Evolutionary conservation across 805 yeast species (phyloP), one percentile per base, ranked within the genome.

Genomic region (Candida easanensis): DNA sequence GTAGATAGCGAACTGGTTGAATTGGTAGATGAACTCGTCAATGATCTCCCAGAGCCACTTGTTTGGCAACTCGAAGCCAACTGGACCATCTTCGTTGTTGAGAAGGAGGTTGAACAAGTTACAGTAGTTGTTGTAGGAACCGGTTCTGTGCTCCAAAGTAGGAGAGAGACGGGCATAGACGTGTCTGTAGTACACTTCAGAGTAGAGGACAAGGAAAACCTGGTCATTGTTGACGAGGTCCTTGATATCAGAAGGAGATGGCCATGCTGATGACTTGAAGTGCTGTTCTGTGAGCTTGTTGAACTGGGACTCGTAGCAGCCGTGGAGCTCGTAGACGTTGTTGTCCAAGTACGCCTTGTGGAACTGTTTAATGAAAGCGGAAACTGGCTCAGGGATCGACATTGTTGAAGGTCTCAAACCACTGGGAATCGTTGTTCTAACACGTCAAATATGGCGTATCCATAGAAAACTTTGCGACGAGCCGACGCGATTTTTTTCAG

Each of bases 1-100:
- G 61, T 65, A 71, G 38, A 65, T 55, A 38, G 73, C 63, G 45
- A 70, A 73, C 50, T 66, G 64, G 54, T 71, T 71, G 62, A 68
- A 73, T 58, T 73, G 78, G 52, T 74, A 73, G 55, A 73, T 72
- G 56, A 73, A 74, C 57, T 73, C 78, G 49, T 73, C 78, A 45
- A 73, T 64, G 45, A 73, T 71, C 42, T 73, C 78, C 78, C 78
- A 74, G 19, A 70, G 61, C 78, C 78, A 73, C 49, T 67, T 65
- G 47, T 63, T 63, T 38, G 78, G 78, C 37, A 73, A 56, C 52
- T 73, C 77, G 45, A 73, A 64, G 28, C 66, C 66, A 10, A 64
- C 67, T 26, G 77, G 74, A 8, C 71, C 70, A 21, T 62, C 65
- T 42, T 65, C 68, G 34, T 65, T 60, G 58, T 70, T 71, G 47